A percentile compares a stretch with the other conserved stretches of the same genome.
phyloP scores from a whole-genome alignment of 176 grass and related monocot genomes.

The Musa schizocarpa region DNA sequence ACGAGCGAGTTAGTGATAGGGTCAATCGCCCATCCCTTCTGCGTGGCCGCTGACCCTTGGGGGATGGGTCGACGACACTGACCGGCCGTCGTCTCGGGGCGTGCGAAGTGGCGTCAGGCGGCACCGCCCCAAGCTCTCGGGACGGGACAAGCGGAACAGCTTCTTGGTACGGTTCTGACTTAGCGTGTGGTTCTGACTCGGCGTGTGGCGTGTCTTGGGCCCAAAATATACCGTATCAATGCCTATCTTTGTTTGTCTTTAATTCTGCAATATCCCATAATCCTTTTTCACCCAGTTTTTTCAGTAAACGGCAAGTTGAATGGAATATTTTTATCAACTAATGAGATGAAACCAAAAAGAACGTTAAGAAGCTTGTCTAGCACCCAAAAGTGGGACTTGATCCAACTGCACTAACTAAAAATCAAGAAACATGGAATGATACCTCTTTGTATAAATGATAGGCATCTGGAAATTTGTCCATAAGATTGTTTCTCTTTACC shows the following conservation, averaged over 20 bases:
- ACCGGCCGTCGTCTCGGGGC: too few species aligned
- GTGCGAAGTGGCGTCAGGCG: too few species aligned
- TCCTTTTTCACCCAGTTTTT: constrained; percentile 92
- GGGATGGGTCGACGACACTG: too few species aligned
- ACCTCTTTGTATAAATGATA: constrained; percentile 86
- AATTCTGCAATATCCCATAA: constrained; percentile 93
- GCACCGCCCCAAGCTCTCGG: too few species aligned
- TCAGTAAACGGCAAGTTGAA: constrained; percentile 47
- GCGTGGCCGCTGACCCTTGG: too few species aligned
- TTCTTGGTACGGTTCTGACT: too few species aligned
- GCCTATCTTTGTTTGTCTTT: constrained; percentile 52
- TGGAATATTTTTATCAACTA: not conserved
- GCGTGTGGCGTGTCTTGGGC: too few species aligned
- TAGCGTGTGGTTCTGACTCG: too few species aligned
- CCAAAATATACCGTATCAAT: too few species aligned
- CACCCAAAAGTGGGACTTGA: constrained; percentile 1
- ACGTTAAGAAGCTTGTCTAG: constrained; percentile 11
- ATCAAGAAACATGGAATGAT: not conserved
- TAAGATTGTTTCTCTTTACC: constrained; percentile 68
- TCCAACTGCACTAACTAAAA: constrained; percentile 9
- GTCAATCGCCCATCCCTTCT: too few species aligned
- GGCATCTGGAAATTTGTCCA: constrained; percentile 73
- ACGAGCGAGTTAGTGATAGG: too few species aligned
- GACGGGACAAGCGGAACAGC: too few species aligned
- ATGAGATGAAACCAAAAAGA: not conserved